Conservation (phyloP, 139 green algal species). For the Chlorokybus atmophyticus region DNA sequence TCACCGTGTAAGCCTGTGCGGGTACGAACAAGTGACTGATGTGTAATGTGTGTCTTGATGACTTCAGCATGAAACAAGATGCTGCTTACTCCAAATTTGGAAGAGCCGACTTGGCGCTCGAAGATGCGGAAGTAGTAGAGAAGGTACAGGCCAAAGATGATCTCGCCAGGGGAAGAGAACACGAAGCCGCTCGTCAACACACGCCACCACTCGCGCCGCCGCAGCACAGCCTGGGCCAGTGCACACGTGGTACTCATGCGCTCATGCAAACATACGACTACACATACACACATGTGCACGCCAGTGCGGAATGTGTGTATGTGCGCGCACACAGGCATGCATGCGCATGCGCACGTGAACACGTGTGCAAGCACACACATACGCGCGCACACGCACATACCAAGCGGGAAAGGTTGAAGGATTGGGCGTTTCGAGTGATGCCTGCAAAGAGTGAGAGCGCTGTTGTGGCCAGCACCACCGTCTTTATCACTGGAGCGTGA, state of each 20-base stretch:
- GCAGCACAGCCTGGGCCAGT: slow-evolving; percentile 11
- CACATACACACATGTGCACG: background rate
- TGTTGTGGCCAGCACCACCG: slow-evolving; percentile 8
- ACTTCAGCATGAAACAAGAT: too few species aligned
- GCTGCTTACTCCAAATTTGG: slow-evolving; percentile 19
- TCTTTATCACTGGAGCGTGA: slow-evolving; percentile 21
- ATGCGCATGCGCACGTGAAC: background rate
- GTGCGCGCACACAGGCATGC: background rate
- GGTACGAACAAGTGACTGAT: too few species aligned
- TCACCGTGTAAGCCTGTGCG: background rate
- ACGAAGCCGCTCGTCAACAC: slow-evolving; percentile 8
- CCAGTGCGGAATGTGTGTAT: background rate
- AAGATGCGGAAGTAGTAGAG: slow-evolving; percentile 34
- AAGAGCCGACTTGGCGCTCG: slow-evolving; percentile 22
- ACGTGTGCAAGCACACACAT: background rate
- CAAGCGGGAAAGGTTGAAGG: slow-evolving; percentile 14
- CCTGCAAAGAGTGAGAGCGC: slow-evolving; percentile 15
- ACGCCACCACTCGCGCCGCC: slow-evolving; percentile 14
- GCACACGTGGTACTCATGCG: background rate
- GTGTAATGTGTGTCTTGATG: too few species aligned
- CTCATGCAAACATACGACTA: background rate
- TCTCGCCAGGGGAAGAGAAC: slow-evolving; percentile 17
- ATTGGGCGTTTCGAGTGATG: background rate
- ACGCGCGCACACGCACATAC: background rate
- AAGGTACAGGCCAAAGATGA: slow-evolving; percentile 28